phyloP scores from a whole-genome alignment of 768 basidiomycete genomes.

The Suillus occidentalis region DNA sequence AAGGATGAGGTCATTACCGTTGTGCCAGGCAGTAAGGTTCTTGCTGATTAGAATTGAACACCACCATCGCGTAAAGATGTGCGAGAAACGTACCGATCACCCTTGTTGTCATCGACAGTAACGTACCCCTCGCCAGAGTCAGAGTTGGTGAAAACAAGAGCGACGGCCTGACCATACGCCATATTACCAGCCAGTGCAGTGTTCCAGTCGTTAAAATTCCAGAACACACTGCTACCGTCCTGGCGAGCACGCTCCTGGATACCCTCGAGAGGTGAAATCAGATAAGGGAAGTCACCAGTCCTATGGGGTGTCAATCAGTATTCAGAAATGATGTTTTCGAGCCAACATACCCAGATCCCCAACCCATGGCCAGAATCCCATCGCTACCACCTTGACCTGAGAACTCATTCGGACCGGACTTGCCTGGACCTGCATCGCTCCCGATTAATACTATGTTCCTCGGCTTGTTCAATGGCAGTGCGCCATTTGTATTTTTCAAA shows the following conservation, averaged over 20 bases:
- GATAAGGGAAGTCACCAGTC: slow-evolving; percentile 72
- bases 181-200: slow-evolving; percentile 45
- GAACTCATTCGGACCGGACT: slow-evolving; percentile 64
- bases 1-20: slow-evolving; percentile 67
- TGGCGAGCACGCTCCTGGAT: slow-evolving; percentile 65
- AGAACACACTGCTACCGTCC: slow-evolving; percentile 59
- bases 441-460: slow-evolving; percentile 57
- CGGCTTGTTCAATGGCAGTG: slow-evolving; percentile 55
- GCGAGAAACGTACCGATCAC: slow-evolving; percentile 52
- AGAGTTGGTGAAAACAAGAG: slow-evolving; percentile 72
- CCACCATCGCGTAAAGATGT: neutral
- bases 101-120: slow-evolving; percentile 75
- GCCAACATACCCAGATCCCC: slow-evolving; percentile 65
- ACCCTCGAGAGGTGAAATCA: slow-evolving; percentile 74
- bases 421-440: slow-evolving; percentile 58
- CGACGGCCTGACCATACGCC: slow-evolving; percentile 51
- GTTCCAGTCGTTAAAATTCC: slow-evolving; percentile 67
- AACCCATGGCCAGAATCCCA: slow-evolving; percentile 85
- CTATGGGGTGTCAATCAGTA: slow-evolving; percentile 18
- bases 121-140: slow-evolving; percentile 83
- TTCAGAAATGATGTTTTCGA: neutral
- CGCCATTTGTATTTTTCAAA: slow-evolving; percentile 64
- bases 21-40: slow-evolving; percentile 74
- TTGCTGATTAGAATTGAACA: slow-evolving; percentile 34
- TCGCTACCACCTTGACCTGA: slow-evolving; percentile 54